A percentile compares a stretch with the other conserved stretches of the same genome.
Evolutionary conservation across 1,284 basidiomycete species (phyloP).

Genomic region (Rhodotorula glutinis): DNA sequence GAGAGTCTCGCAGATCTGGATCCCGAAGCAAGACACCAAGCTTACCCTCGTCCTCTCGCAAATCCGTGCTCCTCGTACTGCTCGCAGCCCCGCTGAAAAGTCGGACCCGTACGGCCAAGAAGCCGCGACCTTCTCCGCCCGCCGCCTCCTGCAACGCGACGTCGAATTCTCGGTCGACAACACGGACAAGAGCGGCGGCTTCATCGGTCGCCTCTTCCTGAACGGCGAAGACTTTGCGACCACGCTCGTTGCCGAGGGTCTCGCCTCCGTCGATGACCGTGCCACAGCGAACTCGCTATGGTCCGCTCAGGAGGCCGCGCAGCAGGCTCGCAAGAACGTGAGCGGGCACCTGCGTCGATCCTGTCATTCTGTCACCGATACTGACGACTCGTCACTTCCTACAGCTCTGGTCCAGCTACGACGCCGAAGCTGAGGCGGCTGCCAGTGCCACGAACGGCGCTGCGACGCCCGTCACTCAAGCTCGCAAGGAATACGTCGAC

Average conservation of each 20-base stretch:
- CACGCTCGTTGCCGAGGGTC: constrained; percentile 75
- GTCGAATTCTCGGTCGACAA: constrained; percentile 87
- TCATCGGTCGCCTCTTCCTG: constrained; percentile 64
- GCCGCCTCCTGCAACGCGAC: constrained; percentile 86
- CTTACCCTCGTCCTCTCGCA: constrained; percentile 77
- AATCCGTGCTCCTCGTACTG: constrained; percentile 50
- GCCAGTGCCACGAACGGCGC: constrained; percentile 49
- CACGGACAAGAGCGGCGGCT: constrained; percentile 91
- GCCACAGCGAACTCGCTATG: constrained; percentile 77
- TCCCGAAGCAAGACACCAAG: constrained; percentile 88
- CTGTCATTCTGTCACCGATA: constrained; percentile 61
- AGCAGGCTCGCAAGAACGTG: constrained; percentile 61
- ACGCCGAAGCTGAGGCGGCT: constrained; percentile 50
- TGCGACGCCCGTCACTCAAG: constrained; percentile 31
- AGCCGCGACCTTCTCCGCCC: constrained; percentile 73
- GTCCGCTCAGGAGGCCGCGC: constrained; percentile 65
- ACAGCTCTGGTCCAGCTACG: constrained; percentile 44
- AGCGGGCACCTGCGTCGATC: neutral
- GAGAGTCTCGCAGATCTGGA: constrained; percentile 58
- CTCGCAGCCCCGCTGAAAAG: constrained; percentile 70
- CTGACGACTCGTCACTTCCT: constrained; percentile 52
- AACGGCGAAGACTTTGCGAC: constrained; percentile 81
- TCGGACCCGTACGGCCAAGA: constrained; percentile 84
- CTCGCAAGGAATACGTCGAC: constrained; percentile 76
- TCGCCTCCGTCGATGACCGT: constrained; percentile 75